Evolutionary conservation across 2,329 filamentous ascomycete species (phyloP), one percentile per base, ranked within the genome.

Genomic region (Coniochaeta sp.): DNA sequence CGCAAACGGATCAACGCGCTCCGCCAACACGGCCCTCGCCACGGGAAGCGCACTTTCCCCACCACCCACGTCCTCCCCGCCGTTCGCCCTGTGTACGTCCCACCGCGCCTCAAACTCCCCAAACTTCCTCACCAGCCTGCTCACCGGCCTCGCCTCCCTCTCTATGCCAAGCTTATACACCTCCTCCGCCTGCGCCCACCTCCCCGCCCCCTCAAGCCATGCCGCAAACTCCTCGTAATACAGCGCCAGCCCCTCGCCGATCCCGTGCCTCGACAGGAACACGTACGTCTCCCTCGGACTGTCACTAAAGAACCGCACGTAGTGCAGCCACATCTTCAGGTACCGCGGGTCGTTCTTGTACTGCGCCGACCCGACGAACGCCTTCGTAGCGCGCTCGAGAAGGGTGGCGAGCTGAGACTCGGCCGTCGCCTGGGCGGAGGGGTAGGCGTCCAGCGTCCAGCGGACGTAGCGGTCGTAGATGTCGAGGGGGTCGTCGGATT

Each of bases 181-280:
- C 67, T 99, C 94, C 60, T 96, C 91, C 1, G 94, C 92, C 67
- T 99, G 94, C 20, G 77, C 79, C 87, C 90, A 96, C 57, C 92
- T 78, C 13, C 84, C 87, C 6, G 85, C 87, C 31, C 82, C 77
- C 71, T 99, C 94, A 6, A 99, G 75, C 89, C 91, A 97, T 1
- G 83, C 87, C 1, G 94, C 91, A 65, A 95, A 99, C 64, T 97
- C 94, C 66, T 99, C 94, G 69, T 99, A 99, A 68, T 91, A 99
- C 3, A 97, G 74, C 1, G 94, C 94, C 3, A 99, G 78, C 1
- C 78, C 76, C 63, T 96, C 91, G 55, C 92, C 94, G 54, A 99
- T 89, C 56, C 78, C 79, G 65, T 99, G 91, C 49, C 91, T 87
- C 12, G 92, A 86, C 31, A 99, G 77, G 64, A 95, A 99, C 46